Evolutionary conservation across 495 filamentous ascomycete genomes (phyloP).

Genomic region (Chlorociboria aeruginascens): DNA sequence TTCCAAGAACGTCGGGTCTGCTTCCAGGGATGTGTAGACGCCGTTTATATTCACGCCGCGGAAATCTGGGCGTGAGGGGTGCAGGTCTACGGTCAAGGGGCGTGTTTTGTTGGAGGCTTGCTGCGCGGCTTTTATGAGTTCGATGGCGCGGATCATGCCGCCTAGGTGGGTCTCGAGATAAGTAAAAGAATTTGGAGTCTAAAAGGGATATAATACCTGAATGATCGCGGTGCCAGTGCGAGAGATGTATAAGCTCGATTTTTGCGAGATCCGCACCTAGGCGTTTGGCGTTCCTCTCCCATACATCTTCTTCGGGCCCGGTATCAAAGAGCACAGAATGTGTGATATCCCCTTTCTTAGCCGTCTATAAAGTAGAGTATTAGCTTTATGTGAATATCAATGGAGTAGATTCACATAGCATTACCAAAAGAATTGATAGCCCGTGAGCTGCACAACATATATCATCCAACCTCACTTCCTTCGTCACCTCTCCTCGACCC

Average conservation of each 20-base stretch:
- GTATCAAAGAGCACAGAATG: slow-evolving; percentile 49
- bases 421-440: slow-evolving; percentile 42
- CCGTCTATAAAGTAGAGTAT: slow-evolving; percentile 28
- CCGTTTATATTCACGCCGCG: slow-evolving; percentile 34
- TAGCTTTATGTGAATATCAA: background rate
- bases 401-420: background rate
- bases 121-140: slow-evolving; percentile 37
- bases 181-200: slow-evolving; percentile 22
- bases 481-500: slow-evolving; percentile 28
- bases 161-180: slow-evolving; percentile 22
- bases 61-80: slow-evolving; percentile 43
- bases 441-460: slow-evolving; percentile 52
- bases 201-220: background rate
- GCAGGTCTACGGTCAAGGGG: slow-evolving; percentile 36
- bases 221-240: slow-evolving; percentile 56
- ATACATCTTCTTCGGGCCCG: slow-evolving; percentile 44
- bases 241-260: slow-evolving; percentile 27
- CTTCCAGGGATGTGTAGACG: slow-evolving; percentile 38
- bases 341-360: slow-evolving; percentile 34
- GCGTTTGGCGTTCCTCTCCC: slow-evolving; percentile 41
- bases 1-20: slow-evolving; percentile 45
- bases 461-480: slow-evolving; percentile 40
- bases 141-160: slow-evolving; percentile 29
- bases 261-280: slow-evolving; percentile 31
- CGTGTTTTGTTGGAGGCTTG: slow-evolving; percentile 18